Evolutionary conservation across 2,329 filamentous ascomycete species (phyloP), one percentile per base, ranked within the genome.

Genomic region (Dichotomopilus funicola): DNA sequence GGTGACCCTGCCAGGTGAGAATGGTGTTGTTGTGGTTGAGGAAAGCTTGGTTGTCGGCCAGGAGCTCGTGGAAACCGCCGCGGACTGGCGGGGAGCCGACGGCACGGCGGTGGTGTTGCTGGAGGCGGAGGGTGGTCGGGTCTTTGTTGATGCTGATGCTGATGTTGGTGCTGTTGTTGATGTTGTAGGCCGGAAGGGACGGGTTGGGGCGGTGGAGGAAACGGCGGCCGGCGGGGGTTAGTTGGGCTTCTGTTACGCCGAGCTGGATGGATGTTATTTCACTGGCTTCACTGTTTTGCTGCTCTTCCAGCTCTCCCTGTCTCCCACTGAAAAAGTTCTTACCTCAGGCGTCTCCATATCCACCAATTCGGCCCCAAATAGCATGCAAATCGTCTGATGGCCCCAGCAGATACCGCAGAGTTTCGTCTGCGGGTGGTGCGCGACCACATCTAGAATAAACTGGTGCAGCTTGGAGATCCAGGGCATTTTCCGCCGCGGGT

Each of bases 1-100:
- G 75, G 54, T 76, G 75, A 0, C 72, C 73, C 58, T 77, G 75
- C 44, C 76, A 73, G 0, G 73, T 73, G 41, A 75, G 62, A 47
- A 76, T 68, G 4, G 66, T 69, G 52, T 72, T 71, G 53, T 63
- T 65, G 51, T 70, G 64, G 49, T 69, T 72, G 6, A 75, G 51
- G 44, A 75, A 71, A 12, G 65, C 65, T 59, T 76, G 71, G 59
- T 72, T 70, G 5, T 66, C 66, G 6, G 67, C 68, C 1, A 73
- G 67, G 44, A 75, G 63, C 37, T 62, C 58, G 6, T 65, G 44
- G 52, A 75, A 75, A 0, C 67, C 69, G 1, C 65, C 53, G 19
- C 19, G 19, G 19, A 27, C 19, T 1, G 68, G 69, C 1, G 67
- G 60, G 1, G 51, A 59, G 33, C 65, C 66, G 6, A 75, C 70